phyloP scores from a whole-genome alignment of 1,284 basidiomycete genomes.

The Coniophora puteana region DNA sequence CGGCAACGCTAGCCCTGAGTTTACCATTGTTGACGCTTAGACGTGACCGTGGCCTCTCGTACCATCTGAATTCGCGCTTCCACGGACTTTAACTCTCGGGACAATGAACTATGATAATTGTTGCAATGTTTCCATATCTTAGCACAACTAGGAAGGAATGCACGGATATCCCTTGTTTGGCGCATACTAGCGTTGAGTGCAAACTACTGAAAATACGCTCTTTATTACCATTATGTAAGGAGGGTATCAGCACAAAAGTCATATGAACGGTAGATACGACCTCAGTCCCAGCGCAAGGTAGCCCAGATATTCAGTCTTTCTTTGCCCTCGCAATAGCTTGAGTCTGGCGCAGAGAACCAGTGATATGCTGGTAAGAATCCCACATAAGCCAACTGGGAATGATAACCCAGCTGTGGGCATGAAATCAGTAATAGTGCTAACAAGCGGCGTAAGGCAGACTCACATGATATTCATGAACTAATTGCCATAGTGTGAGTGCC shows the following conservation, averaged over 20 bases:
- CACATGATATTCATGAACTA: slow-evolving; percentile 80
- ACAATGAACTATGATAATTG: background rate
- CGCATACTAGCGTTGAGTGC: too few species aligned
- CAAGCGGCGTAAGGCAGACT: slow-evolving; percentile 23
- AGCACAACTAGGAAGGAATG: too few species aligned
- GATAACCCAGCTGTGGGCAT: slow-evolving; percentile 62
- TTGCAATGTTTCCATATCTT: too few species aligned
- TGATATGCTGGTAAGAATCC: slow-evolving; percentile 71
- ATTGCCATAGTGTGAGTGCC: slow-evolving; percentile 2
- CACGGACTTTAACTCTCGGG: background rate
- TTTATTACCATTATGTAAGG: too few species aligned
- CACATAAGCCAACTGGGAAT: slow-evolving; percentile 73
- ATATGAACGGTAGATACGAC: too few species aligned
- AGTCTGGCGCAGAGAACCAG: slow-evolving; percentile 46
- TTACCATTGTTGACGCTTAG: slow-evolving; percentile 23
- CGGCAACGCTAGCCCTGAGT: slow-evolving; percentile 29
- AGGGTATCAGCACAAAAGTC: too few species aligned
- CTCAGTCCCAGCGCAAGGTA: too few species aligned
- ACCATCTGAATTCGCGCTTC: background rate
- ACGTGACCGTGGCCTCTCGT: slow-evolving; percentile 1
- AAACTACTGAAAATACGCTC: too few species aligned
- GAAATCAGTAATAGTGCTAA: slow-evolving; percentile 12
- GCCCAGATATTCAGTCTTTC: slow-evolving; percentile 35
- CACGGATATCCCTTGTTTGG: too few species aligned
- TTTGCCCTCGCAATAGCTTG: slow-evolving; percentile 38